Conservation (phyloP, 2,329 filamentous ascomycete genomes). For the Aspergillus alliaceus region DNA sequence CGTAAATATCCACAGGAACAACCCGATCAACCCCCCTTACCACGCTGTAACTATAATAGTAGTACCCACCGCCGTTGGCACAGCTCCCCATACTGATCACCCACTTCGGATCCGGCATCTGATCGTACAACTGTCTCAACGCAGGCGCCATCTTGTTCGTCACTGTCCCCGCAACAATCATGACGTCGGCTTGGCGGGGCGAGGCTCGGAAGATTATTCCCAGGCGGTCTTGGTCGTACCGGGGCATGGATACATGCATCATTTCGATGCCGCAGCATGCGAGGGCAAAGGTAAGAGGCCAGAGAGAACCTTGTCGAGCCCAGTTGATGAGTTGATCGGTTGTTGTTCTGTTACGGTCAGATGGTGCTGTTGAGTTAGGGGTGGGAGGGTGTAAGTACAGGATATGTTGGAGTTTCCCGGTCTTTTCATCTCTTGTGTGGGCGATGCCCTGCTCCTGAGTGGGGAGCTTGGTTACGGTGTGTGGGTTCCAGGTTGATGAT, state of each 20-base stretch:
- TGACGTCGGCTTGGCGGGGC: constrained; percentile 83
- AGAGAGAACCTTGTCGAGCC: constrained; percentile 82
- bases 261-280: constrained; percentile 90
- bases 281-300: constrained; percentile 90
- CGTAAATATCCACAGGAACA: constrained; percentile 81
- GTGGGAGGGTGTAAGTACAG: neutral
- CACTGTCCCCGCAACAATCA: constrained; percentile 90
- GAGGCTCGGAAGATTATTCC: constrained; percentile 90
- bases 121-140: constrained; percentile 86
- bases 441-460: neutral
- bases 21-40: constrained; percentile 76
- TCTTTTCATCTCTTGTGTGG: neutral
- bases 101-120: constrained; percentile 93
- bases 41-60: constrained; percentile 82
- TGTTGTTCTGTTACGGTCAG: neutral
- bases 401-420: neutral
- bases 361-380: neutral
- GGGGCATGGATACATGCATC: constrained; percentile 89
- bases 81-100: constrained; percentile 84
- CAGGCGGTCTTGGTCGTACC: constrained; percentile 85
- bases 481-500: neutral
- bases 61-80: constrained; percentile 83
- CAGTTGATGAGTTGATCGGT: constrained; percentile 78
- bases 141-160: constrained; percentile 97
- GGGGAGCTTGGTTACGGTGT: neutral